Conservation (phyloP, 495 filamentous ascomycete genomes). For the Filosporella fistucella region DNA sequence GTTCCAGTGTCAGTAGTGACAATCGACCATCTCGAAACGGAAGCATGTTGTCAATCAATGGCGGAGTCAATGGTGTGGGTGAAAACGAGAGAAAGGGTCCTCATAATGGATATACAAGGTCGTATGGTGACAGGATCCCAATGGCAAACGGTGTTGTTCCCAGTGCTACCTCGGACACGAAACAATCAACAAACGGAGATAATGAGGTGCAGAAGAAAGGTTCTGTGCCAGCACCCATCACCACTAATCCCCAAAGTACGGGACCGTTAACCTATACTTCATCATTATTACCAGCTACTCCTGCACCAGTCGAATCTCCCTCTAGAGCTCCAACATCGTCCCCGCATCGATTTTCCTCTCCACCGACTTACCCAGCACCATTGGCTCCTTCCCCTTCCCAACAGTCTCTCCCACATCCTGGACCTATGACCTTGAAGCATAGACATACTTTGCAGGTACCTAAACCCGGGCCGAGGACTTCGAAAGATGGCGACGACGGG, state of each 20-base stretch:
- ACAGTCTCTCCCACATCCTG: conserved; percentile 37
- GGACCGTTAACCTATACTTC: conserved; percentile 23
- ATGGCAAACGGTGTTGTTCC: conserved; percentile 17
- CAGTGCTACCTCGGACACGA: conserved; percentile 25
- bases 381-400: conserved; percentile 40
- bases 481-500: conserved; percentile 57
- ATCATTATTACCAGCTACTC: conserved; percentile 32
- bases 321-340: conserved; percentile 32
- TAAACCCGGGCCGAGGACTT: conserved; percentile 44
- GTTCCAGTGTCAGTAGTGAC: conserved; percentile 35
- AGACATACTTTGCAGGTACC: conserved; percentile 91
- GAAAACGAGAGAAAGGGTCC: conserved; percentile 33
- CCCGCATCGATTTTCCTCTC: conserved; percentile 71
- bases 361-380: conserved; percentile 54
- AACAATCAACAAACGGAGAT: conserved; percentile 39
- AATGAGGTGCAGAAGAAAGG: conserved; percentile 32
- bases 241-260: conserved; percentile 23
- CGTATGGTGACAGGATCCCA: conserved; percentile 17
- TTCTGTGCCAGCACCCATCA: conserved; percentile 24
- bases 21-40: conserved; percentile 45
- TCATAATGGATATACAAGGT: conserved; percentile 25
- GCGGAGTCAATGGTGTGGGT: conserved; percentile 33
- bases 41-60: conserved; percentile 47
- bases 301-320: conserved; percentile 37
- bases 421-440: conserved; percentile 57